phyloP scores from a whole-genome alignment of 495 filamentous ascomycete genomes.

The Neurospora terricola region DNA sequence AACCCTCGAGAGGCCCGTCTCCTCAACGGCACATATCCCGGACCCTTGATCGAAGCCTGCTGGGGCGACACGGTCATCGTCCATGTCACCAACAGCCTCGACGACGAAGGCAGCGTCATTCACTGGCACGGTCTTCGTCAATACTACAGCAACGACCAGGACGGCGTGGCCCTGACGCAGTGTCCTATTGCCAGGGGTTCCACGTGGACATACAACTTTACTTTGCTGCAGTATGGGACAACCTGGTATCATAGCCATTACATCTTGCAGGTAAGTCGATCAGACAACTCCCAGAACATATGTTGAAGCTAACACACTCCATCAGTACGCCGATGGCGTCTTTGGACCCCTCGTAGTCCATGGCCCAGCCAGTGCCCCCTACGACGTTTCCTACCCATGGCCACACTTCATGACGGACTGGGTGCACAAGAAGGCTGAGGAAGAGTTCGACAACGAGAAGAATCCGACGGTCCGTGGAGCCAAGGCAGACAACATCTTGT shows the following conservation, averaged over 20 bases:
- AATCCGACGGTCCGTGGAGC: not conserved
- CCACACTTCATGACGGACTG: constrained; percentile 25
- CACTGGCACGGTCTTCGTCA: constrained; percentile 46
- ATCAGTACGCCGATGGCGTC: constrained; percentile 39
- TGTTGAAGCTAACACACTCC: not conserved
- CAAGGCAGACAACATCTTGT: constrained; percentile 17
- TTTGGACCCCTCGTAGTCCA: constrained; percentile 42
- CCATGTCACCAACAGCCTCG: constrained; percentile 39
- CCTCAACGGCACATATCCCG: constrained; percentile 27
- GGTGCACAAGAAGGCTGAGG: constrained; percentile 20
- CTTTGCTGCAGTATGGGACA: constrained; percentile 40
- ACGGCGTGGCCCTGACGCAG: constrained; percentile 37
- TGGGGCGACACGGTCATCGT: constrained; percentile 48
- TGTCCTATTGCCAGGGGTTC: constrained; percentile 37
- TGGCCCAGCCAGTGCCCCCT: constrained; percentile 37
- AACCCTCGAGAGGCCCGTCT: constrained; percentile 14
- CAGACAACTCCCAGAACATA: not conserved
- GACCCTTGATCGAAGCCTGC: constrained; percentile 47
- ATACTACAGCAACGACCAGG: constrained; percentile 16
- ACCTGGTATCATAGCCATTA: constrained; percentile 48
- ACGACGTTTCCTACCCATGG: constrained; percentile 46
- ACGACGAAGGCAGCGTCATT: constrained; percentile 21
- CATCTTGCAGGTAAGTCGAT: constrained; percentile 12
- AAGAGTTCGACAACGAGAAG: constrained; percentile 6
- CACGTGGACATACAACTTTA: constrained; percentile 33